Percentiles rank a stretch among this genome's conserved stretches.
These are phyloP conservation scores for Hansenula anomala DNA, from an alignment of 1,139 yeast genomes.

Conservation along the genomic window DNA sequence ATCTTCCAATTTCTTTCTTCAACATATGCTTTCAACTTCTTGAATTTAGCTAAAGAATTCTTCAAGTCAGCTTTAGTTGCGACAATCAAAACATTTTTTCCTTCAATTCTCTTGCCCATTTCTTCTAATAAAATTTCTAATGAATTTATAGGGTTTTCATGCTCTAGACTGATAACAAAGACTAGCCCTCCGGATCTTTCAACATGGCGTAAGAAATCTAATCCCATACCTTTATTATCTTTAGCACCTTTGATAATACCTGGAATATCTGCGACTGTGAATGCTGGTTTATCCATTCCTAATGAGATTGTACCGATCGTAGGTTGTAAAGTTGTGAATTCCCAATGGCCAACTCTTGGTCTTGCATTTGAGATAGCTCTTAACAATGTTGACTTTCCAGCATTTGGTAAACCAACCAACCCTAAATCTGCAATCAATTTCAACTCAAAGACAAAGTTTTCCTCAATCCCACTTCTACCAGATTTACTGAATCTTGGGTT, in stretches of 20 bases:
- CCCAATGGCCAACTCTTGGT: slow-evolving; percentile 96
- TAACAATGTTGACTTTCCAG: slow-evolving; percentile 87
- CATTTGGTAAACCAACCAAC: slow-evolving; percentile 91
- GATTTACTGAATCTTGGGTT: slow-evolving; percentile 84
- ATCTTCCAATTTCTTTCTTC: slow-evolving; percentile 52
- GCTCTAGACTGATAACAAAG: slow-evolving; percentile 77
- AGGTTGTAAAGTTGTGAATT: slow-evolving; percentile 90
- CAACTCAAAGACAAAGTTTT: slow-evolving; percentile 71
- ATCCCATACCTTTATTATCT: slow-evolving; percentile 85
- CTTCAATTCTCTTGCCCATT: slow-evolving; percentile 60
- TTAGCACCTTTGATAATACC: slow-evolving; percentile 90
- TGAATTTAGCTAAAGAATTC: slow-evolving; percentile 42
- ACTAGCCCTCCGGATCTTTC: slow-evolving; percentile 89
- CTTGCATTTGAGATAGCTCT: slow-evolving; percentile 87
- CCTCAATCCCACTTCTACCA: slow-evolving; percentile 70
- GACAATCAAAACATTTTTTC: slow-evolving; percentile 65
- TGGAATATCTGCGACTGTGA: slow-evolving; percentile 96
- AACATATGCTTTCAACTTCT: slow-evolving; percentile 38
- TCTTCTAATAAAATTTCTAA: slow-evolving; percentile 59
- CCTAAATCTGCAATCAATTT: slow-evolving; percentile 91
- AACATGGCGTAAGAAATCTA: slow-evolving; percentile 85
- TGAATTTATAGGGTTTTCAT: slow-evolving; percentile 57
- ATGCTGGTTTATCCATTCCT: slow-evolving; percentile 63
- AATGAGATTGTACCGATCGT: slow-evolving; percentile 81
- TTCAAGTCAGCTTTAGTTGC: slow-evolving; percentile 89